Conservation (phyloP, 2,329 filamentous ascomycete genomes). For the Aciculosporium take region DNA sequence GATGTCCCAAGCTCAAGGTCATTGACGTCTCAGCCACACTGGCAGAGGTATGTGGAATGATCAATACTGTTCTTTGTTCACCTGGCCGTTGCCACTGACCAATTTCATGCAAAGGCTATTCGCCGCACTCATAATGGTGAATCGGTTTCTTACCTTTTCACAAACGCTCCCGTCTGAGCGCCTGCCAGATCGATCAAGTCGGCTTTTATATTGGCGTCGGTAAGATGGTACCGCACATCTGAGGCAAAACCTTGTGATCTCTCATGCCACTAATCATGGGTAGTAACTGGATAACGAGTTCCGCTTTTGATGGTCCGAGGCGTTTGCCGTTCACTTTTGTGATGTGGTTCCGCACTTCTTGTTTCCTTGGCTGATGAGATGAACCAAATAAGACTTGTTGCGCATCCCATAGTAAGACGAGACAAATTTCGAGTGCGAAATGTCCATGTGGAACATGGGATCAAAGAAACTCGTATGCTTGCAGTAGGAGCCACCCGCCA, state of each 20-base stretch:
- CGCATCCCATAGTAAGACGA: background rate
- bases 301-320: background rate
- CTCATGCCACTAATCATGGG: background rate
- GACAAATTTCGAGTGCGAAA: no score
- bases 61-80: background rate
- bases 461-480: no score
- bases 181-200: background rate
- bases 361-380: background rate
- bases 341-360: background rate
- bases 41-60: constrained; percentile 34
- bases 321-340: background rate
- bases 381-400: background rate
- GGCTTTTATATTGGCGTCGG: background rate
- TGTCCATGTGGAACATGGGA: no score
- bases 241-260: background rate
- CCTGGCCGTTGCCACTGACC: constrained; percentile 4
- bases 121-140: constrained; percentile 54
- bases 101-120: constrained; percentile 37
- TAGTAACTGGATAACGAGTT: background rate
- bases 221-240: background rate
- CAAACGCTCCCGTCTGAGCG: constrained; percentile 41
- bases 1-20: constrained; percentile 68
- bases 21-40: constrained; percentile 84
- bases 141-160: constrained; percentile 53
- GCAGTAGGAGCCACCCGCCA: no score